Evolutionary conservation across 2,329 filamentous ascomycete species (phyloP).

Genomic region (Blastomyces parvus): DNA sequence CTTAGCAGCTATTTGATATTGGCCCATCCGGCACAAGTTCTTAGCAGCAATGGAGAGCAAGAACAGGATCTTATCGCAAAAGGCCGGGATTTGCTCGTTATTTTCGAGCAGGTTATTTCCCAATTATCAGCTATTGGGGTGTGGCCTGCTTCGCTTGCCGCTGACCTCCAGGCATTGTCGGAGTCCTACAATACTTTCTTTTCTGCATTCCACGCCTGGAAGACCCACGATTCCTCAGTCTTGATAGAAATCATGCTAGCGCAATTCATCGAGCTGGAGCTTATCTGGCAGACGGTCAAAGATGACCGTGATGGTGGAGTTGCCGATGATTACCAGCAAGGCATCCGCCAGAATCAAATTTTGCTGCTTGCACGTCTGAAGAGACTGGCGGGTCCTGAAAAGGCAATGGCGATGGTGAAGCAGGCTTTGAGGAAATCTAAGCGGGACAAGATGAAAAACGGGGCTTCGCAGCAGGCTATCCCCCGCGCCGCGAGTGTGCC

Average conservation of each 20-base stretch:
- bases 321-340: slow-evolving; percentile 53
- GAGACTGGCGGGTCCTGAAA: slow-evolving; percentile 52
- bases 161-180: slow-evolving; percentile 40
- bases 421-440: slow-evolving; percentile 52
- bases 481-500: slow-evolving; percentile 44
- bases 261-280: slow-evolving; percentile 56
- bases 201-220: slow-evolving; percentile 56
- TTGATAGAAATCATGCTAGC: slow-evolving; percentile 58
- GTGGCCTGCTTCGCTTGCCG: slow-evolving; percentile 36
- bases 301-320: slow-evolving; percentile 52
- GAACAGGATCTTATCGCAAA: slow-evolving; percentile 54
- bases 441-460: slow-evolving; percentile 42
- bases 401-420: slow-evolving; percentile 50
- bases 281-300: slow-evolving; percentile 59
- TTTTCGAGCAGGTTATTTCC: slow-evolving; percentile 45
- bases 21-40: slow-evolving; percentile 50
- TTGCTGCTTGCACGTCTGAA: slow-evolving; percentile 53
- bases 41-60: slow-evolving; percentile 53
- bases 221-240: slow-evolving; percentile 52
- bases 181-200: slow-evolving; percentile 52
- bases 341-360: slow-evolving; percentile 58
- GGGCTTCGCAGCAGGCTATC: slow-evolving; percentile 46
- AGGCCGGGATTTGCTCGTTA: slow-evolving; percentile 48
- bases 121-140: slow-evolving; percentile 40
- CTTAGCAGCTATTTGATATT: slow-evolving; percentile 55